Conservation (phyloP, 1,139 yeast species). For the Lodderomyces beijingensis region DNA sequence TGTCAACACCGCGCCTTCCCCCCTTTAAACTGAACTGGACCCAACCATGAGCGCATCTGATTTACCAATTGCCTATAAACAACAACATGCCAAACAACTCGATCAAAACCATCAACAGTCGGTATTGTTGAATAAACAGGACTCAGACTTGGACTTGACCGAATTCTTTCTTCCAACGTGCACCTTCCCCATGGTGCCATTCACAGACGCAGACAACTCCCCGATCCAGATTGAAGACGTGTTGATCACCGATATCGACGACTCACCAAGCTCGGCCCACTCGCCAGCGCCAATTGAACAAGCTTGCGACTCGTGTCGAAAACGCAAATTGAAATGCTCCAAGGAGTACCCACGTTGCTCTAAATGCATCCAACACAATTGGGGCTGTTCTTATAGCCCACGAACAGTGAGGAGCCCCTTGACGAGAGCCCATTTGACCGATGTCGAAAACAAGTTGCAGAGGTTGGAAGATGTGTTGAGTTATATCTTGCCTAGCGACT, state of each 20-base stretch:
- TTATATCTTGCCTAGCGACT: constrained; percentile 28
- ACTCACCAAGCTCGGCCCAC: too few relatives aligned
- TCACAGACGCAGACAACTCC: neutral
- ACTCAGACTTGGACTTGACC: neutral
- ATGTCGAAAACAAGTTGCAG: constrained; percentile 62
- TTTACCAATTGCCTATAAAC: neutral
- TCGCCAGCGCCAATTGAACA: constrained; percentile 32
- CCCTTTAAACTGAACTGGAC: too few relatives aligned
- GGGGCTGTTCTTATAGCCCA: constrained; percentile 79
- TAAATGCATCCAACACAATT: constrained; percentile 66
- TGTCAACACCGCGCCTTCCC: too few relatives aligned
- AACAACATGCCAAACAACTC: constrained; percentile 1
- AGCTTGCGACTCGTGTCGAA: constrained; percentile 59
- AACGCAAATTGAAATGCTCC: constrained; percentile 53
- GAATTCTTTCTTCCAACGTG: neutral
- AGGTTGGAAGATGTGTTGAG: constrained; percentile 51
- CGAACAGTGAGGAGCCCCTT: constrained; percentile 73
- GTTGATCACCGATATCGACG: too few relatives aligned
- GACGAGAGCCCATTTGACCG: constrained; percentile 75
- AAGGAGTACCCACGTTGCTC: constrained; percentile 72
- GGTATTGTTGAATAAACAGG: neutral
- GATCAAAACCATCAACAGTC: constrained; percentile 1
- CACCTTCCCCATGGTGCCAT: neutral
- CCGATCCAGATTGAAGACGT: too few relatives aligned
- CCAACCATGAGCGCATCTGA: too few relatives aligned